Evolutionary conservation across 176 grass and related monocot species (phyloP).

Genomic region (Alloteropsis semialata): DNA sequence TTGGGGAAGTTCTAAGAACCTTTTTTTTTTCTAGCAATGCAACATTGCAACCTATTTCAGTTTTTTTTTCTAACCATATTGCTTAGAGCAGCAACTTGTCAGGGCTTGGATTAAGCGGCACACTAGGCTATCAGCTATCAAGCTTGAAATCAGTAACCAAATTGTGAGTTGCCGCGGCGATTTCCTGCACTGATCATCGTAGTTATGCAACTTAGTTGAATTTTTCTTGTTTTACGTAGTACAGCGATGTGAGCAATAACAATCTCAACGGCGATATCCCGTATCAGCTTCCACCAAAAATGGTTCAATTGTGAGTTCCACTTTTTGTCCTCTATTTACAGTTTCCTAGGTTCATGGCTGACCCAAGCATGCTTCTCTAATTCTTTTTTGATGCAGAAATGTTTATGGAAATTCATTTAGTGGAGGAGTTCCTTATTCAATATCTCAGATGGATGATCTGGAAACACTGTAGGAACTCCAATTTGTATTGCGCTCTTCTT

Average conservation of each 20-base stretch:
- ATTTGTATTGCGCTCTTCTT: not conserved
- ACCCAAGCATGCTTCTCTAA: not conserved
- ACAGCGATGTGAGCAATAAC: conserved; percentile 94
- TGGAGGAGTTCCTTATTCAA: conserved; percentile 76
- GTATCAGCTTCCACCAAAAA: conserved; percentile 89
- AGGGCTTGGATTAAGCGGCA: conserved; percentile 68
- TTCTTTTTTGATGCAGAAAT: conserved; percentile 51
- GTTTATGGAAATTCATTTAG: conserved; percentile 73
- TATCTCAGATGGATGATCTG: conserved; percentile 91
- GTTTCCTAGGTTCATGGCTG: not conserved
- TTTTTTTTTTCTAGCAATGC: not conserved
- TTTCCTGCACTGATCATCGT: conserved; percentile 23
- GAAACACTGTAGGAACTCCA: conserved; percentile 61
- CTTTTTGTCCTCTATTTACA: not conserved
- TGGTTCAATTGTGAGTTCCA: conserved; percentile 66
- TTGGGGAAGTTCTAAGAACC: not conserved
- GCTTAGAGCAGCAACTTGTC: conserved; percentile 60
- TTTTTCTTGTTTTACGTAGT: conserved; percentile 65
- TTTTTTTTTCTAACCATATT: conserved; percentile 3
- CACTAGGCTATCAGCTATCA: conserved; percentile 78
- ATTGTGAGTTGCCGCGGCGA: conserved; percentile 74
- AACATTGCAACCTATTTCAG: not conserved
- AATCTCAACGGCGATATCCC: conserved; percentile 83
- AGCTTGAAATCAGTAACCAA: conserved; percentile 85
- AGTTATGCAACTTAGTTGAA: conserved; percentile 70